A percentile compares a stretch with the other conserved stretches of the same genome.
These are phyloP conservation scores for Leccinum longicurvipes DNA, from an alignment of 768 basidiomycete genomes.

Conservation along the genomic window DNA sequence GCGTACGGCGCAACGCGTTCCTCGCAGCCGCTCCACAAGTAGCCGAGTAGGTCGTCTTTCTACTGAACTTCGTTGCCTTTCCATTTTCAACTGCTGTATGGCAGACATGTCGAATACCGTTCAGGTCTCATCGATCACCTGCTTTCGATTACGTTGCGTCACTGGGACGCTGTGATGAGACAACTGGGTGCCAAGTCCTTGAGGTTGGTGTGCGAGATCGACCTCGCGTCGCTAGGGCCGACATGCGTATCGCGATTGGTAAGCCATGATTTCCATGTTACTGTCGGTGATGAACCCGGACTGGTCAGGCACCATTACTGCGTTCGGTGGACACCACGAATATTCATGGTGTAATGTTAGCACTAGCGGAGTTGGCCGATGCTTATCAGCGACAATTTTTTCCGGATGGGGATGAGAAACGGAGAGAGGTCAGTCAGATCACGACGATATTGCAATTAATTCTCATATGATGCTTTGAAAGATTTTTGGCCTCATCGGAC, in stretches of 20 bases:
- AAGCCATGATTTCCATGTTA: constrained; percentile 24
- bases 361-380: constrained; percentile 68
- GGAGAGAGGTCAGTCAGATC: constrained; percentile 42
- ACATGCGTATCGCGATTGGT: constrained; percentile 52
- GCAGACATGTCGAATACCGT: constrained; percentile 78
- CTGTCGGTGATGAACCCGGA: constrained; percentile 9
- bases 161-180: constrained; percentile 88
- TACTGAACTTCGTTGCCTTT: constrained; percentile 1
- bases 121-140: constrained; percentile 67
- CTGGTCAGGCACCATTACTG: constrained; percentile 49
- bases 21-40: constrained; percentile 82
- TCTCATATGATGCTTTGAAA: constrained; percentile 28
- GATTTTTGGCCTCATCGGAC: constrained; percentile 62
- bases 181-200: constrained; percentile 75
- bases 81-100: constrained; percentile 8
- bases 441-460: background rate
- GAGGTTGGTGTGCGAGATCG: constrained; percentile 59
- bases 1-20: constrained; percentile 80
- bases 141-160: constrained; percentile 68
- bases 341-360: constrained; percentile 79
- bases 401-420: constrained; percentile 33
- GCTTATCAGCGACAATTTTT: constrained; percentile 42
- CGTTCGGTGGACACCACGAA: constrained; percentile 64
- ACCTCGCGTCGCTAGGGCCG: constrained; percentile 53
- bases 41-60: constrained; percentile 62